phyloP scores from a whole-genome alignment of 2,329 filamentous ascomycete species.

The Chaetoscypha palmicola region DNA sequence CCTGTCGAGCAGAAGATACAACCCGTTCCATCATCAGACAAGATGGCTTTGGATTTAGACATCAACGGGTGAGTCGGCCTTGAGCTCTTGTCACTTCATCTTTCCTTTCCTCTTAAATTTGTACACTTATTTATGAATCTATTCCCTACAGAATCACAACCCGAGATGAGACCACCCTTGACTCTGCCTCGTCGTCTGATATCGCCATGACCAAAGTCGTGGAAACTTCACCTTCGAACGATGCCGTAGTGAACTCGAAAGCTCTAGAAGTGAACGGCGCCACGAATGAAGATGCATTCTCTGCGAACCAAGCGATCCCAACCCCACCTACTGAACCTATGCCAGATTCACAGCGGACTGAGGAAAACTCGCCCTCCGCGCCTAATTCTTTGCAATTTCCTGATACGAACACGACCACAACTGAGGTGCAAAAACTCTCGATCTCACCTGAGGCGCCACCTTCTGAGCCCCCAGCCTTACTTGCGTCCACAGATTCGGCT shows the following conservation, averaged over 20 bases:
- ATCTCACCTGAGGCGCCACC: conserved; percentile 12
- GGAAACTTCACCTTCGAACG: conserved; percentile 11
- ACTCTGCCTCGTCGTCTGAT: conserved; percentile 20
- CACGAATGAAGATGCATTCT: conserved; percentile 23
- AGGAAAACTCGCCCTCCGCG: conserved; percentile 11
- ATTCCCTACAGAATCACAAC: conserved; percentile 28
- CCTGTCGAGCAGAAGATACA: conserved; percentile 44
- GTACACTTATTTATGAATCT: conserved; percentile 30
- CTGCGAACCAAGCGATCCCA: conserved; percentile 25
- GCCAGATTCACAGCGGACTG: conserved; percentile 11
- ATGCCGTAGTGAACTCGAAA: conserved; percentile 6
- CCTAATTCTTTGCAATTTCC: conserved; percentile 15
- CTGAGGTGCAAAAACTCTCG: conserved; percentile 12
- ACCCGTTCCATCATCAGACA: conserved; percentile 39
- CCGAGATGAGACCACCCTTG: conserved; percentile 26
- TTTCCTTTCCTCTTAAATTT: conserved; percentile 15
- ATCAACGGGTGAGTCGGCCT: conserved; percentile 52
- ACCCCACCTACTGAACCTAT: conserved; percentile 8
- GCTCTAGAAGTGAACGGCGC: conserved; percentile 19
- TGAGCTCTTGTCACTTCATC: conserved; percentile 23
- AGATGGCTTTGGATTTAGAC: conserved; percentile 45
- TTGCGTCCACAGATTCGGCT: conserved; percentile 16
- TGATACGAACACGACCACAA: conserved; percentile 16
- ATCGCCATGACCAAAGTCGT: conserved; percentile 11
- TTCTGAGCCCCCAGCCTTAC: conserved; percentile 6